phyloP scores from a whole-genome alignment of 306 rosid genomes.

The Castanea crenata region DNA sequence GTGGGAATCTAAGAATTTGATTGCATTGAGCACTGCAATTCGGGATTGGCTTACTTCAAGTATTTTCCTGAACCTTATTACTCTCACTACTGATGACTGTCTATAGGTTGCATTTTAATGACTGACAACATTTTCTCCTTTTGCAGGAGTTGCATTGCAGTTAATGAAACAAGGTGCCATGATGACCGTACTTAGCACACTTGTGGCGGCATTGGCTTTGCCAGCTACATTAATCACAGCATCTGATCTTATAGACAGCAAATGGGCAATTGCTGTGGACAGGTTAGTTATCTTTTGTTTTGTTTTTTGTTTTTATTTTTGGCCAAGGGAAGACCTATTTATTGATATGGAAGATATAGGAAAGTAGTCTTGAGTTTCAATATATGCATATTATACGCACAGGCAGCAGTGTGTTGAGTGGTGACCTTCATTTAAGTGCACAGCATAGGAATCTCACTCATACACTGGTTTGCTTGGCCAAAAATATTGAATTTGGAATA shows the following conservation, averaged over 20 bases:
- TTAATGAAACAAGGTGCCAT: constrained; percentile 63
- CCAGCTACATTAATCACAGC: constrained; percentile 58
- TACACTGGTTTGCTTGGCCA: not conserved
- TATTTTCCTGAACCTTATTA: constrained; percentile 28
- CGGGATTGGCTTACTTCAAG: constrained; percentile 61
- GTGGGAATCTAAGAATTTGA: constrained; percentile 52
- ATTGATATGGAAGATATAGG: not conserved
- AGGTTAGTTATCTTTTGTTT: constrained; percentile 27
- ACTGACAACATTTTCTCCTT: constrained; percentile 13
- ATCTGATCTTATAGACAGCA: constrained; percentile 59
- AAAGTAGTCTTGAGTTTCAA: not conserved
- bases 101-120: too few species aligned
- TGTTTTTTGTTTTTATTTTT: constrained; percentile 2
- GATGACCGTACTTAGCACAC: constrained; percentile 53
- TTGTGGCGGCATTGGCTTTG: constrained; percentile 52
- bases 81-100: not conserved
- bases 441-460: not conserved
- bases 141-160: constrained; percentile 31
- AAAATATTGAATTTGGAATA: not conserved
- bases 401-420: not conserved
- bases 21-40: constrained; percentile 55
- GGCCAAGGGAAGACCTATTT: constrained; percentile 16
- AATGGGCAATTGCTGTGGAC: constrained; percentile 64
- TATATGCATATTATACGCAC: not conserved
- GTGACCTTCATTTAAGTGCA: not conserved